phyloP scores from a whole-genome alignment of 2,329 filamentous ascomycete species.

The Trematosphaeria pertusa region DNA sequence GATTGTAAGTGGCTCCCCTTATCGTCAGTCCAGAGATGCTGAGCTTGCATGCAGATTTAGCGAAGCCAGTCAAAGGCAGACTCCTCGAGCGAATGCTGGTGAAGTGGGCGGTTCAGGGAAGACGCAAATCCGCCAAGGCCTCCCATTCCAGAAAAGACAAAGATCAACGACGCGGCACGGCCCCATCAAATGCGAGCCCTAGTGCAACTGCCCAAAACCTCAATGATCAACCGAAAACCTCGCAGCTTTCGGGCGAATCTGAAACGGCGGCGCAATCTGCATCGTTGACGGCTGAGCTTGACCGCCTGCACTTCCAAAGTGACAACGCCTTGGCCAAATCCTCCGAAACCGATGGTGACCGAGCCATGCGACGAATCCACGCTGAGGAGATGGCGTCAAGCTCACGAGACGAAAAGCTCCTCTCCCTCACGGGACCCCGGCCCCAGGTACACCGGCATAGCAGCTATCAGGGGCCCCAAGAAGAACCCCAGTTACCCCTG shows the following conservation, averaged over 20 bases:
- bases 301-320: conserved; percentile 46
- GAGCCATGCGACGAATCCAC: conserved; percentile 54
- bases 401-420: conserved; percentile 62
- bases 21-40: conserved; percentile 22
- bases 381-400: conserved; percentile 63
- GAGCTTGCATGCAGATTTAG: conserved; percentile 40
- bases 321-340: conserved; percentile 48
- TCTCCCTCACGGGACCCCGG: conserved; percentile 54
- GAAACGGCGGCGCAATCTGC: conserved; percentile 43
- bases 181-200: conserved; percentile 24
- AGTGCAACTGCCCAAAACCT: conserved; percentile 22
- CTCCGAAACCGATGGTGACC: conserved; percentile 55
- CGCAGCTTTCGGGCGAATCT: conserved; percentile 33
- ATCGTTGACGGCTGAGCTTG: conserved; percentile 43
- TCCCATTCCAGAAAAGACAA: conserved; percentile 28
- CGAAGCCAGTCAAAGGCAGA: conserved; percentile 69
- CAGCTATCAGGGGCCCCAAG: conserved; percentile 24
- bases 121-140: conserved; percentile 40
- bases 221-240: conserved; percentile 38
- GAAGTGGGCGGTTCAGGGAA: conserved; percentile 66
- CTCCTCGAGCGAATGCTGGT: conserved; percentile 69
- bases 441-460: conserved; percentile 36
- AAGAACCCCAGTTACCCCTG: conserved; percentile 37
- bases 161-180: conserved; percentile 34
- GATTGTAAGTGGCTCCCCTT: conserved; percentile 30